Percentiles rank a stretch among this genome's conserved stretches.
Conservation (phyloP, 2,329 filamentous ascomycete species). For the Nigrospora osmanthi region DNA sequence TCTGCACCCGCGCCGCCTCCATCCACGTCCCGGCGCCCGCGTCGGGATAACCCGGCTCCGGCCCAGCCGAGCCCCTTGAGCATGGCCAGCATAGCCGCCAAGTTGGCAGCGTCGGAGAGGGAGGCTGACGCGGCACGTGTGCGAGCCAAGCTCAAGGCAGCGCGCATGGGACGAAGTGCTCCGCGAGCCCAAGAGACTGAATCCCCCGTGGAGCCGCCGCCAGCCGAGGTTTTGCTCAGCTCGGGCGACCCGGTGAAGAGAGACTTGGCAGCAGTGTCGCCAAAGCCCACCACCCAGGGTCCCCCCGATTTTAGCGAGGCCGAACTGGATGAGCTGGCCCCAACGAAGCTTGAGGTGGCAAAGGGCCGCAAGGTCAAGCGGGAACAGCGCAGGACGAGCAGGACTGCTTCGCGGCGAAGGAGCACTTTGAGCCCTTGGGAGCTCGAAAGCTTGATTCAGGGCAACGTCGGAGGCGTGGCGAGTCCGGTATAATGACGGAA, state of each 20-base stretch:
- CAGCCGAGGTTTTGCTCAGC: not conserved
- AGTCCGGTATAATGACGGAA: conserved; percentile 3
- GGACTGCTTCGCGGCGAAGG: conserved; percentile 53
- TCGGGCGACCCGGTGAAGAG: conserved; percentile 1
- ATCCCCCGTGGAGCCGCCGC: not conserved
- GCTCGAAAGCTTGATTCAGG: conserved; percentile 58
- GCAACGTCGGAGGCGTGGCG: conserved; percentile 31
- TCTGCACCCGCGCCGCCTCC: conserved; percentile 11
- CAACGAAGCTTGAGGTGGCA: not conserved
- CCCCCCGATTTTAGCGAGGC: too few relatives aligned
- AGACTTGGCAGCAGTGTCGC: too few relatives aligned
- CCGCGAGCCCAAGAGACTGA: not conserved
- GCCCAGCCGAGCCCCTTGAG: conserved; percentile 49
- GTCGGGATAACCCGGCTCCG: conserved; percentile 22
- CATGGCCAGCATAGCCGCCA: conserved; percentile 55
- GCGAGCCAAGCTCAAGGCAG: conserved; percentile 53
- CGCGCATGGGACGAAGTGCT: conserved; percentile 19
- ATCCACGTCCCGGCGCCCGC: conserved; percentile 25
- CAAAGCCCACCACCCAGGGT: not conserved
- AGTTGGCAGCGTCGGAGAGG: conserved; percentile 55
- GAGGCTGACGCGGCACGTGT: conserved; percentile 58
- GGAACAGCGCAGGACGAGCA: conserved; percentile 41
- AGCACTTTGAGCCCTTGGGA: conserved; percentile 73
- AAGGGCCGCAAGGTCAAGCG: conserved; percentile 34
- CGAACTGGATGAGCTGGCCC: not conserved